Evolutionary conservation across 1,139 yeast genomes (phyloP).

Genomic region (Nadsonia commutata): DNA sequence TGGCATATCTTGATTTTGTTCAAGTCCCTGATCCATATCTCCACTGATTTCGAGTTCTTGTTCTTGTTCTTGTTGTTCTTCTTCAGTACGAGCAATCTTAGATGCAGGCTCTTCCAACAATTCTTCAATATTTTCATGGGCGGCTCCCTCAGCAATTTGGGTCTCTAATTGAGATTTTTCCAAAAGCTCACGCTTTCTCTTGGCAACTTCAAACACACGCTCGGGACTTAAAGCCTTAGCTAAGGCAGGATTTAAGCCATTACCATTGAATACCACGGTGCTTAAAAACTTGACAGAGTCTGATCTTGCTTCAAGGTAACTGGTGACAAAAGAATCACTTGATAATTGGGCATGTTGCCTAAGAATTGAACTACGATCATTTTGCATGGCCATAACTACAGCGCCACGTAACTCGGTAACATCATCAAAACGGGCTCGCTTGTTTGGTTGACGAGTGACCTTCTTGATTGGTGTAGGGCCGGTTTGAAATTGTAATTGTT

Average conservation of each 20-base stretch:
- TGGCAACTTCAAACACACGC: constrained; percentile 13
- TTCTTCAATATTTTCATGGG: constrained; percentile 3
- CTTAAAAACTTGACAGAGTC: constrained; percentile 5
- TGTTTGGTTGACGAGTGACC: constrained; percentile 5
- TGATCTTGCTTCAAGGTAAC: background rate
- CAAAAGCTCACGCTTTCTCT: constrained; percentile 12
- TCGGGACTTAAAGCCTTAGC: constrained; percentile 15
- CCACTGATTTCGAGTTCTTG: constrained; percentile 1
- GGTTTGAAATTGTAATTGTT: background rate
- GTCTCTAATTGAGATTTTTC: no score
- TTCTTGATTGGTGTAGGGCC: background rate
- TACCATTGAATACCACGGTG: constrained; percentile 7
- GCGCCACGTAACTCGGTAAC: constrained; percentile 8
- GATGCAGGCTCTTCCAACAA: constrained; percentile 5
- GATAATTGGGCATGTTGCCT: background rate
- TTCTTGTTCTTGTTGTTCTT: constrained; percentile 1
- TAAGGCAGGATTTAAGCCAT: constrained; percentile 9
- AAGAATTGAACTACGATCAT: background rate
- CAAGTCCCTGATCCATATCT: background rate
- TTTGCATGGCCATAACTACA: constrained; percentile 3
- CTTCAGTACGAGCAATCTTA: constrained; percentile 4
- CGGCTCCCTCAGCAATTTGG: constrained; percentile 1
- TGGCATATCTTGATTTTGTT: background rate
- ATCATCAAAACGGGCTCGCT: constrained; percentile 8
- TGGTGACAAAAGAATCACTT: background rate